A percentile compares a stretch with the other conserved stretches of the same genome.
These are phyloP conservation scores for Fermentozyma sake DNA, from an alignment of 1,139 yeast species.

Conservation along the genomic window DNA sequence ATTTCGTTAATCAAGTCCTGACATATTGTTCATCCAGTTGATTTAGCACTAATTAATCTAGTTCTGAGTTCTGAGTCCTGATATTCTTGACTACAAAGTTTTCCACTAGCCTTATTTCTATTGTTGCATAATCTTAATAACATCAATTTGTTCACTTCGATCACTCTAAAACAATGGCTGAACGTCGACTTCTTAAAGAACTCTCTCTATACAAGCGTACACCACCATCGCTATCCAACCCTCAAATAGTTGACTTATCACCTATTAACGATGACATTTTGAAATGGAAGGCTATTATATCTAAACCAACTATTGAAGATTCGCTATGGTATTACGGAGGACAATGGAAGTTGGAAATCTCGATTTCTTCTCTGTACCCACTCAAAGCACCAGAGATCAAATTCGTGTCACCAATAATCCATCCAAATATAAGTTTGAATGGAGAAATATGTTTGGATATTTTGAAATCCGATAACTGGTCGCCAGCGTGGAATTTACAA, in stretches of 20 bases:
- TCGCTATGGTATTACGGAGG: slow-evolving; percentile 48
- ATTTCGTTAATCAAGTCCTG: no score
- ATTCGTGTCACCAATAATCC: slow-evolving; percentile 65
- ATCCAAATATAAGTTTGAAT: slow-evolving; percentile 61
- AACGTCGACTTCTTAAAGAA: slow-evolving; percentile 21
- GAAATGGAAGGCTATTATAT: slow-evolving; percentile 56
- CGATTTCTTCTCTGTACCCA: slow-evolving; percentile 59
- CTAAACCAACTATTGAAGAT: slow-evolving; percentile 46
- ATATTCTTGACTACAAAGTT: no score
- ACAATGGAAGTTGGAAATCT: slow-evolving; percentile 52
- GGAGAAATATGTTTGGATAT: slow-evolving; percentile 81
- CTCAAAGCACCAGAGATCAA: slow-evolving; percentile 61
- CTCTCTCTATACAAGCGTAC: slow-evolving; percentile 15
- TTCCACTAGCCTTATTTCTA: no score
- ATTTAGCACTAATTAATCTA: no score
- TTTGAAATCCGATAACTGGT: slow-evolving; percentile 61
- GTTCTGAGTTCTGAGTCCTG: no score
- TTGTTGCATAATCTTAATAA: no score
- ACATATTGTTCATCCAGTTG: no score
- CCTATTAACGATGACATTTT: slow-evolving; percentile 44
- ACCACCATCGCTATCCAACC: slow-evolving; percentile 20
- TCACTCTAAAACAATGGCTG: slow-evolving; percentile 22
- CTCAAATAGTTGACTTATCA: slow-evolving; percentile 36
- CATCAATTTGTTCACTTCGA: no score
- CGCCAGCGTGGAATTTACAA: slow-evolving; percentile 83